These are phyloP conservation scores for Lonicera japonica DNA, from an alignment of 129 eudicot species.

Conservation along the genomic window DNA sequence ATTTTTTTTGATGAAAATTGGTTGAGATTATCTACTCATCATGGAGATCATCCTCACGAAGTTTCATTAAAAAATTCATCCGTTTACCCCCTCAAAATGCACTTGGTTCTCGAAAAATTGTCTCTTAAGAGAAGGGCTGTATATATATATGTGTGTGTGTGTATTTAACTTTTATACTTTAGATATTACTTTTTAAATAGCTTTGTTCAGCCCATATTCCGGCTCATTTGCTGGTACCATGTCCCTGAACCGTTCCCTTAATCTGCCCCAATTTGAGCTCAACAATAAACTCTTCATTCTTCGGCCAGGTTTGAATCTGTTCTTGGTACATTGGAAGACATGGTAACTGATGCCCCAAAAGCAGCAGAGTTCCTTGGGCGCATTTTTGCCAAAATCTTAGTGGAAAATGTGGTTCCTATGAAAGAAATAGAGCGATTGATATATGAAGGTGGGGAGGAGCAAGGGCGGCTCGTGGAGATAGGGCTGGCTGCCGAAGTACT, in stretches of 20 bases:
- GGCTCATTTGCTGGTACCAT: no score
- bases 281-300: neutral
- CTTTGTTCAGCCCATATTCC: no score
- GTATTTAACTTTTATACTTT: no score
- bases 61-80: neutral
- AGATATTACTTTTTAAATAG: no score
- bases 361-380: slow-evolving; percentile 88
- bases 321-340: slow-evolving; percentile 64
- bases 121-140: no score
- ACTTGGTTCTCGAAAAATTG: no score
- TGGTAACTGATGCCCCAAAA: slow-evolving; percentile 86
- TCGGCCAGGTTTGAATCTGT: slow-evolving; percentile 73
- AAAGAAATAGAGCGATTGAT: slow-evolving; percentile 53
- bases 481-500: slow-evolving; percentile 86
- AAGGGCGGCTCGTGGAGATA: slow-evolving; percentile 54
- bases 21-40: no score
- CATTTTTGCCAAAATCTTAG: slow-evolving; percentile 45
- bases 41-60: no score
- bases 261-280: neutral
- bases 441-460: slow-evolving; percentile 86
- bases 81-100: neutral
- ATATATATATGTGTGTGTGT: no score
- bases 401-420: slow-evolving; percentile 56
- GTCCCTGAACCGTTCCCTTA: no score
- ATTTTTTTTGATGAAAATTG: no score